Conservation (phyloP, 2,329 filamentous ascomycete species). For the Zymoseptoria tritici region DNA sequence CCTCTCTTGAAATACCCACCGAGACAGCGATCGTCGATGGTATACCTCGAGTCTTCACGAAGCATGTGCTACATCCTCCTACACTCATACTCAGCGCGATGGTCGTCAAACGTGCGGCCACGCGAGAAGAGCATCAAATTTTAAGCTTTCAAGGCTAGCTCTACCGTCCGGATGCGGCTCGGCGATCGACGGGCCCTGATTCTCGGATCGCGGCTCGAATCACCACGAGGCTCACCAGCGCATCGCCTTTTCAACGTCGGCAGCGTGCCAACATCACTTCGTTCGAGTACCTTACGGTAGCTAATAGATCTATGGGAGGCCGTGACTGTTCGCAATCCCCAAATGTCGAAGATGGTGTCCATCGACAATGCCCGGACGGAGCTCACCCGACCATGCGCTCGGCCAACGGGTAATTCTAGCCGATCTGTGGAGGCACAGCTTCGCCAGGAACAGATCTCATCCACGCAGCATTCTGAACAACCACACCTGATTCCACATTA, state of each 20-base stretch:
- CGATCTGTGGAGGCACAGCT: background rate
- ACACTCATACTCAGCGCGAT: background rate
- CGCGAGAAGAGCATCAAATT: background rate
- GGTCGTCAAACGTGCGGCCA: background rate
- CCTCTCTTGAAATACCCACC: background rate
- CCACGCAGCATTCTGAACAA: background rate
- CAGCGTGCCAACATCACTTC: background rate
- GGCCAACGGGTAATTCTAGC: background rate
- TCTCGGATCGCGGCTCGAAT: background rate
- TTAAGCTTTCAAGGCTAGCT: background rate
- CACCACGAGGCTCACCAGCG: background rate
- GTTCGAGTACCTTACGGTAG: background rate
- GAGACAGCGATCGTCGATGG: background rate
- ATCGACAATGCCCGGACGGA: background rate
- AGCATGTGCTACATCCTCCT: background rate
- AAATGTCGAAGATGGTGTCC: background rate
- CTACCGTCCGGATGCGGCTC: background rate
- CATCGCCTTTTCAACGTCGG: background rate
- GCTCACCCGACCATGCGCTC: background rate
- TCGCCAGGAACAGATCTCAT: background rate
- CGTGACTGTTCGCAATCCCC: background rate
- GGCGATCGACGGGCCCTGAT: background rate
- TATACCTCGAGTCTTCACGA: background rate
- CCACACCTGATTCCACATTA: background rate
- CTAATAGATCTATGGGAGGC: background rate